These are phyloP conservation scores for Kurtzmaniella quercitrusa DNA, from an alignment of 1,139 yeast genomes.

Conservation along the genomic window DNA sequence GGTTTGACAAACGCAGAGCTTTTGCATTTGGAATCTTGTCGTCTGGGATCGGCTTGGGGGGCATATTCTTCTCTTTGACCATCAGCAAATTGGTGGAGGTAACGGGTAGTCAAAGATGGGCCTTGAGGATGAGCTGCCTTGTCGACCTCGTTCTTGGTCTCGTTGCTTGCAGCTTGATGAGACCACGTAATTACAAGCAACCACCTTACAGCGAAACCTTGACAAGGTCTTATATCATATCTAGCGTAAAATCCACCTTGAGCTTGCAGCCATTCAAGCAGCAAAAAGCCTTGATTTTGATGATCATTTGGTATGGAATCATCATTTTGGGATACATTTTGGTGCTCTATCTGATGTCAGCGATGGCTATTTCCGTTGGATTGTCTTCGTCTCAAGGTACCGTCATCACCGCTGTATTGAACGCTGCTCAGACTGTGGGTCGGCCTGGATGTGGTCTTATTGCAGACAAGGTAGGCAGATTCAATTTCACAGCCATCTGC, in stretches of 20 bases:
- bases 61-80: conserved; percentile 49
- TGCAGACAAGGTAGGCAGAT: conserved; percentile 58
- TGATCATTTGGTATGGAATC: conserved; percentile 54
- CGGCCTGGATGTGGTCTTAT: conserved; percentile 58
- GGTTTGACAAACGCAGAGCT: conserved; percentile 56
- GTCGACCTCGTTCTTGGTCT: conserved; percentile 40
- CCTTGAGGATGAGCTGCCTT: conserved; percentile 57
- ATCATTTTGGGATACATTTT: conserved; percentile 56
- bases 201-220: conserved; percentile 23
- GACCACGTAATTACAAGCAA: conserved; percentile 38
- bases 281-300: conserved; percentile 34
- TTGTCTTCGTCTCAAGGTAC: conserved; percentile 54
- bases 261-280: conserved; percentile 24
- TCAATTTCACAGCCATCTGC: conserved; percentile 40
- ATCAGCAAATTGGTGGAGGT: conserved; percentile 42
- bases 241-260: conserved; percentile 21
- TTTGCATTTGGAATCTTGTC: conserved; percentile 57
- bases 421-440: conserved; percentile 62
- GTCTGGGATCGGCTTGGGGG: conserved; percentile 68
- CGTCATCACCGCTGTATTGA: conserved; percentile 54
- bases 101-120: conserved; percentile 64
- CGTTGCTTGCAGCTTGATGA: conserved; percentile 34
- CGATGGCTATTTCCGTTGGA: conserved; percentile 61
- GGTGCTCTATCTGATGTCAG: conserved; percentile 55
- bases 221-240: conserved; percentile 15